A percentile compares a stretch with the other conserved stretches of the same genome.
Conservation (phyloP, 495 filamentous ascomycete species). For the Cairneyella variabilis region DNA sequence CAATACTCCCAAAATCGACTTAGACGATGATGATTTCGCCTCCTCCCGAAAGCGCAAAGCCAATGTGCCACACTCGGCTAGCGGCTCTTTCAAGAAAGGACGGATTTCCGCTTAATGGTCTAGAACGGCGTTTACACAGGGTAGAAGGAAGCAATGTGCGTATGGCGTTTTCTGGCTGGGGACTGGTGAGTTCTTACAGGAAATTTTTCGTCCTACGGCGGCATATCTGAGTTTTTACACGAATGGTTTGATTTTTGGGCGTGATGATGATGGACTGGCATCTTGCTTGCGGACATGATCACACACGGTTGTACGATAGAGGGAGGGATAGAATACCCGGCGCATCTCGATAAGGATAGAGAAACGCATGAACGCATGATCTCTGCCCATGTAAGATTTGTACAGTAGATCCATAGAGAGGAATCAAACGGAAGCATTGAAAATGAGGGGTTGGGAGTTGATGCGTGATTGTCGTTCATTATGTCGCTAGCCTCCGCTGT, state of each 20-base stretch:
- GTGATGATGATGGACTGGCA: not conserved
- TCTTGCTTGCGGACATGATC: no score
- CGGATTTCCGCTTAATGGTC: not conserved
- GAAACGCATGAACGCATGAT: no score
- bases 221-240: not conserved
- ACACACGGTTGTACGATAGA: no score
- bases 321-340: no score
- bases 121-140: not conserved
- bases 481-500: no score
- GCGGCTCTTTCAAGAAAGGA: not conserved
- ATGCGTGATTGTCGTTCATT: no score
- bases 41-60: slow-evolving; percentile 9
- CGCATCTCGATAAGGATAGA: no score
- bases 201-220: not conserved
- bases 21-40: slow-evolving; percentile 13
- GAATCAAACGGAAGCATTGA: no score
- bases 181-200: not conserved
- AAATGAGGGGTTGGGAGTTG: no score
- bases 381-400: no score
- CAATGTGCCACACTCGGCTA: not conserved
- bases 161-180: not conserved
- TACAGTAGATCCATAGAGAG: no score
- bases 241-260: not conserved
- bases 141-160: not conserved
- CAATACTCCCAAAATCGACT: slow-evolving; percentile 29